phyloP scores from a whole-genome alignment of 2,329 filamentous ascomycete genomes.

The Exophiala viscosa region DNA sequence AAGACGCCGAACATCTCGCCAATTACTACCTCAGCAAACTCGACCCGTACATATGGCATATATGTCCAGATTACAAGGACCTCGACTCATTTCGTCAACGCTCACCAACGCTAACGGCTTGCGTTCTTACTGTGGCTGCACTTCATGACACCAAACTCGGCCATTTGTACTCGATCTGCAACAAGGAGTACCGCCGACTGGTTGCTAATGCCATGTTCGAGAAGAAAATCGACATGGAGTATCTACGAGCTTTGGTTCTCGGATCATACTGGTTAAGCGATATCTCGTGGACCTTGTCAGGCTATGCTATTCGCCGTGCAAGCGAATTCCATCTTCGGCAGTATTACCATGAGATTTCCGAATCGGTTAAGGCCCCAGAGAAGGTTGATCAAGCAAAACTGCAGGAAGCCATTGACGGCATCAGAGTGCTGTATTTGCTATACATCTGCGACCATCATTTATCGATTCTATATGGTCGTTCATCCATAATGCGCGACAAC shows the following conservation, averaged over 20 bases:
- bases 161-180: slow-evolving; percentile 39
- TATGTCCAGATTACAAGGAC: slow-evolving; percentile 46
- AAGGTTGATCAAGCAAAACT: slow-evolving; percentile 26
- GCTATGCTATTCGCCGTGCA: slow-evolving; percentile 42
- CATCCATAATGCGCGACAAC: slow-evolving; percentile 41
- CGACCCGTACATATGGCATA: slow-evolving; percentile 48
- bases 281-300: slow-evolving; percentile 45
- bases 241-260: slow-evolving; percentile 52
- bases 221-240: slow-evolving; percentile 49
- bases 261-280: slow-evolving; percentile 56
- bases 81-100: slow-evolving; percentile 45
- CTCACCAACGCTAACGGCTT: slow-evolving; percentile 50
- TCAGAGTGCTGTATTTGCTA: slow-evolving; percentile 40
- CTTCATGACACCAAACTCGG: slow-evolving; percentile 42
- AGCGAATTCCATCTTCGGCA: slow-evolving; percentile 43
- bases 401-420: slow-evolving; percentile 31
- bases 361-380: slow-evolving; percentile 25
- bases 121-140: slow-evolving; percentile 46
- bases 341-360: slow-evolving; percentile 37
- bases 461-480: slow-evolving; percentile 43
- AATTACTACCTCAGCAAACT: slow-evolving; percentile 42
- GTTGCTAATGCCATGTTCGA: slow-evolving; percentile 53
- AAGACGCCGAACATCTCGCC: slow-evolving; percentile 43
- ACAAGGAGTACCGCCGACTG: slow-evolving; percentile 50
- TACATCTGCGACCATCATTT: slow-evolving; percentile 46